phyloP scores from a whole-genome alignment of 2,329 filamentous ascomycete species.

The Mariannaea sp. region DNA sequence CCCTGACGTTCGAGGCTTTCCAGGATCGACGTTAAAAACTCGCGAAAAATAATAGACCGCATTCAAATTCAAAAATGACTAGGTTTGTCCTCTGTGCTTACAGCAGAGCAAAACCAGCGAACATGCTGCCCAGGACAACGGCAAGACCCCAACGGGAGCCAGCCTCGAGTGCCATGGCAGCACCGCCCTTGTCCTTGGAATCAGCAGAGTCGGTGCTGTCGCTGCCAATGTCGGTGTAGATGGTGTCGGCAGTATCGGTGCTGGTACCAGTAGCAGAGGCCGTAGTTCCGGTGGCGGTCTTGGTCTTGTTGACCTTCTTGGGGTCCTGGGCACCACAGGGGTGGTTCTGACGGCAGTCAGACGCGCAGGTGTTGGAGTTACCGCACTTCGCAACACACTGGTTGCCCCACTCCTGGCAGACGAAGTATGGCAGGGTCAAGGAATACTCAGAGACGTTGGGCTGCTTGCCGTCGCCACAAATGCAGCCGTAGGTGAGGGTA shows the following conservation, averaged over 20 bases:
- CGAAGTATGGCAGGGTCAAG: constrained; percentile 77
- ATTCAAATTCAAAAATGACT: constrained; percentile 16
- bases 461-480: constrained; percentile 68
- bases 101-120: constrained; percentile 49
- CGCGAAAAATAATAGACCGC: constrained; percentile 25
- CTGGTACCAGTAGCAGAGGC: constrained; percentile 43
- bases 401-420: constrained; percentile 72
- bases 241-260: constrained; percentile 42
- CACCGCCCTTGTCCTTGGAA: constrained; percentile 33
- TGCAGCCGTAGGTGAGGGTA: constrained; percentile 70
- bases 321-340: constrained; percentile 75
- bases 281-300: constrained; percentile 44
- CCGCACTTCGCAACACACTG: constrained; percentile 68
- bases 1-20: constrained; percentile 36
- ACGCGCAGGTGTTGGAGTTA: constrained; percentile 60
- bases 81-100: constrained; percentile 26
- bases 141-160: constrained; percentile 46
- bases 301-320: constrained; percentile 60
- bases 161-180: constrained; percentile 40
- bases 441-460: constrained; percentile 80
- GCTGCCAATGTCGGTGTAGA: constrained; percentile 38
- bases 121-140: constrained; percentile 46
- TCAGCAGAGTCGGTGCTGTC: constrained; percentile 17
- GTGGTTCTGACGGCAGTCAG: constrained; percentile 65
- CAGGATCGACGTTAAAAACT: constrained; percentile 29